Base-by-base conservation (phyloP, 371 early-diverging fungal species). In the Batkoa obscura region DNA sequence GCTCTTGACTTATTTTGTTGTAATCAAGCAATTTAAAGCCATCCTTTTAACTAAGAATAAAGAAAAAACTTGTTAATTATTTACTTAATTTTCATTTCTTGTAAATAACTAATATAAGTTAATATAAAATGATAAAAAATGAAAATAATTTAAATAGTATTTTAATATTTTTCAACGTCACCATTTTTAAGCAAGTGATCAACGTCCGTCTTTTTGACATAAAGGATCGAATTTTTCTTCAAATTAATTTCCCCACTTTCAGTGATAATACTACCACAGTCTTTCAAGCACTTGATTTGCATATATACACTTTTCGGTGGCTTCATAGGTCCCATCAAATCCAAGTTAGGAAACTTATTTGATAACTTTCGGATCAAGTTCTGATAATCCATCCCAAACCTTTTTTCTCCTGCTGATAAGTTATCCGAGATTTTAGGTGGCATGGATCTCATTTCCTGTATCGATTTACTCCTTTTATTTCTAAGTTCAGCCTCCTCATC, bases 301-400 rank as follows among this genome's bases (percentile, higher is more conserved):
- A 87, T 78, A 60, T 77, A 88, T 57, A 86, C 58, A 58, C 90
- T 88, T 50, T 72, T 70, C 0, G 92, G 92, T 38, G 91, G 91
- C 12, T 80, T 31, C n/a, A 83, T 70, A 5, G 47, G 31, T 8
- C 47, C 47, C 47, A 47, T 8, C 4, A 47, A 4, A 31, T 47
- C 47, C n/a, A 47, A 8, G n/a, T 17, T 17, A 13, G 47, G 47
- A 47, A 47, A 47, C 47, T 47, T n/a, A 8, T n/a, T 31, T 17
- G 23, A 23, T 12, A 47, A 12, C 6, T 30, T 47, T 30, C 47
- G 23, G 13, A 47, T 47, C 47, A 47, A 30, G 4, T 17, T 8
- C 31, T 47, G 47, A 47, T 47, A 47, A 8, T 8, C 47, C n/a
- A 31, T 47, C 31, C 47, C 47, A 30, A 47, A 47, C 8, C 31